Conservation (phyloP, 2,329 filamentous ascomycete species). For the Fusarium caatingaense region DNA sequence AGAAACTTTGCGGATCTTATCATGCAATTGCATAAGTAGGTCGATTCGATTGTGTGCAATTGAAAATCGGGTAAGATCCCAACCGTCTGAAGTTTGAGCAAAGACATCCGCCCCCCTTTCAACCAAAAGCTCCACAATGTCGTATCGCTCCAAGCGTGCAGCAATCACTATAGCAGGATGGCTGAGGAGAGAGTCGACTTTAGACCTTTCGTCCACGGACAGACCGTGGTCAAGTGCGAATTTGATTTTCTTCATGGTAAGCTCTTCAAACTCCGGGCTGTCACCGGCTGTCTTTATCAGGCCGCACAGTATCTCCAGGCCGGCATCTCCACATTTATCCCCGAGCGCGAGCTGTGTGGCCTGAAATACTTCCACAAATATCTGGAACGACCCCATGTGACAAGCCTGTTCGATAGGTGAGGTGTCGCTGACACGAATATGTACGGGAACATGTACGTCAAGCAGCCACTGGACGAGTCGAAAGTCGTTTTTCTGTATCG, state of each 20-base stretch:
- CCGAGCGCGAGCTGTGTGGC: neutral
- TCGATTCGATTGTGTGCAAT: neutral
- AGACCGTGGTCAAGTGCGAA: neutral
- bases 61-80: neutral
- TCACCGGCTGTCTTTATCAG: too few relatives aligned
- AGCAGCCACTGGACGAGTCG: neutral
- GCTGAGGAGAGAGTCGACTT: accelerated
- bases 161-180: neutral
- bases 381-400: neutral
- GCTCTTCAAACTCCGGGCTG: neutral
- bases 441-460: neutral
- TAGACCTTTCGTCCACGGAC: neutral
- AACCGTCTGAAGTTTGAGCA: neutral
- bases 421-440: neutral
- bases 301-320: too few relatives aligned
- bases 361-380: neutral
- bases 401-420: neutral
- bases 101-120: neutral
- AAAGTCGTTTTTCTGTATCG: neutral
- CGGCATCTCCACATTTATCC: too few relatives aligned
- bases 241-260: neutral
- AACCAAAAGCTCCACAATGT: neutral
- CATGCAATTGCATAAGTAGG: neutral
- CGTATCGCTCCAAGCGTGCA: neutral
- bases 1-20: neutral